Evolutionary conservation across 805 yeast genomes (phyloP).

Genomic region (Cyberlindnera veronae): DNA sequence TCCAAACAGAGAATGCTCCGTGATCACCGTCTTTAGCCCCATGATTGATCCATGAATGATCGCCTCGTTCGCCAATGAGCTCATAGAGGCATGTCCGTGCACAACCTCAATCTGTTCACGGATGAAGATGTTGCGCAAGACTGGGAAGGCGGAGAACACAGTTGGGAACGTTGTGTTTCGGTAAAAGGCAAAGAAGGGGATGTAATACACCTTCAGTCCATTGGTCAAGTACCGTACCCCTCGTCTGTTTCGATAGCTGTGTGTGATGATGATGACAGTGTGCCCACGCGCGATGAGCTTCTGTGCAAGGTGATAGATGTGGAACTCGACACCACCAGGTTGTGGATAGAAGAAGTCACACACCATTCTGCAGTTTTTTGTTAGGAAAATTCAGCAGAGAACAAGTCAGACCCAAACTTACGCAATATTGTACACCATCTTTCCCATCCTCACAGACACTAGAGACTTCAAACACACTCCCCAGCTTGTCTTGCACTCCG

Average conservation of each 20-base stretch:
- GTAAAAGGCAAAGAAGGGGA: slow-evolving; percentile 77
- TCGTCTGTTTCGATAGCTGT: slow-evolving; percentile 75
- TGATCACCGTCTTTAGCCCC: slow-evolving; percentile 89
- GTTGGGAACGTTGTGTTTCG: slow-evolving; percentile 87
- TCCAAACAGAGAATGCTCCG: slow-evolving; percentile 95
- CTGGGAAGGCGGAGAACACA: slow-evolving; percentile 83
- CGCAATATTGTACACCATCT: slow-evolving; percentile 31
- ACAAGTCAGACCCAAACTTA: slow-evolving; percentile 9
- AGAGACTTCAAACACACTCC: too few species aligned
- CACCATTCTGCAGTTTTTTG: slow-evolving; percentile 55
- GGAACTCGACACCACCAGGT: slow-evolving; percentile 97
- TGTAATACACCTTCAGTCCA: slow-evolving; percentile 89
- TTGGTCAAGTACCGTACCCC: slow-evolving; percentile 84
- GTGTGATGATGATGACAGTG: slow-evolving; percentile 83
- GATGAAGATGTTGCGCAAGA: slow-evolving; percentile 76
- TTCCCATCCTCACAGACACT: too few species aligned
- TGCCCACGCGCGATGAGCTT: slow-evolving; percentile 78
- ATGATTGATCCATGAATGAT: slow-evolving; percentile 87
- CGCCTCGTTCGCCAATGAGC: slow-evolving; percentile 85
- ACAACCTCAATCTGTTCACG: slow-evolving; percentile 85
- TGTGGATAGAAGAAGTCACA: slow-evolving; percentile 98
- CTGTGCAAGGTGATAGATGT: slow-evolving; percentile 87
- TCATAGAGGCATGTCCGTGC: slow-evolving; percentile 93
- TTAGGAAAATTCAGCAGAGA: not conserved
- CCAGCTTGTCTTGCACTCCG: too few species aligned